Evolutionary conservation across 805 yeast species (phyloP).

Genomic region (Jamesozyma jinghongensis): DNA sequence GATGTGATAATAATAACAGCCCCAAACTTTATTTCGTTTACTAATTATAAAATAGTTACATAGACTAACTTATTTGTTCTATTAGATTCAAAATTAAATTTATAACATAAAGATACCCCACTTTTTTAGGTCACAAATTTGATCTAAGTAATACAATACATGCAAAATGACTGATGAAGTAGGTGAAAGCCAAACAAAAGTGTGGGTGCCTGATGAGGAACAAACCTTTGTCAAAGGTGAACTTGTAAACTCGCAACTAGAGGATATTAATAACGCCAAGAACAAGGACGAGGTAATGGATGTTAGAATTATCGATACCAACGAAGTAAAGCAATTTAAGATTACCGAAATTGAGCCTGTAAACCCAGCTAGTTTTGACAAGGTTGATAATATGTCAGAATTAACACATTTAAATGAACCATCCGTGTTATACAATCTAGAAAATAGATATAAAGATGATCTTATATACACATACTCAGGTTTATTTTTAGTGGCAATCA

Average conservation of each 20-base stretch:
- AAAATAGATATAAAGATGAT: constrained; percentile 67
- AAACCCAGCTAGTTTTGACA: constrained; percentile 85
- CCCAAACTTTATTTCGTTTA: too few relatives aligned
- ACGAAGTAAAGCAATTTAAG: constrained; percentile 11
- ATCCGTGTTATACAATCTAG: constrained; percentile 79
- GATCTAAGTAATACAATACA: background rate
- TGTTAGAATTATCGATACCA: constrained; percentile 11
- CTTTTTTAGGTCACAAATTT: too few relatives aligned
- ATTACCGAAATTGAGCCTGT: constrained; percentile 38
- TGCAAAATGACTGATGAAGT: background rate
- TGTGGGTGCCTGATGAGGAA: constrained; percentile 28
- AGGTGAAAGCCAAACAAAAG: constrained; percentile 6
- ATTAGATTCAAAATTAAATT: too few relatives aligned
- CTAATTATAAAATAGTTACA: too few relatives aligned
- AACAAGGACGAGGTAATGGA: constrained; percentile 13
- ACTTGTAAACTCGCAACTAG: constrained; percentile 9
- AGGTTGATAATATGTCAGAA: constrained; percentile 91
- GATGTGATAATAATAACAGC: too few relatives aligned
- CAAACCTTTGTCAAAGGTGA: constrained; percentile 24
- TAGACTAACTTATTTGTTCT: too few relatives aligned
- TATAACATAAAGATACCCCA: background rate
- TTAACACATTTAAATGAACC: constrained; percentile 92
- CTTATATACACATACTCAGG: constrained; percentile 92
- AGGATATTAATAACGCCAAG: constrained; percentile 16
- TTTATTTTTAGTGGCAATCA: constrained; percentile 85